Percentiles rank a stretch among this genome's conserved stretches.
phyloP scores from a whole-genome alignment of 345 rosid species.

The Durio zibethinus region DNA sequence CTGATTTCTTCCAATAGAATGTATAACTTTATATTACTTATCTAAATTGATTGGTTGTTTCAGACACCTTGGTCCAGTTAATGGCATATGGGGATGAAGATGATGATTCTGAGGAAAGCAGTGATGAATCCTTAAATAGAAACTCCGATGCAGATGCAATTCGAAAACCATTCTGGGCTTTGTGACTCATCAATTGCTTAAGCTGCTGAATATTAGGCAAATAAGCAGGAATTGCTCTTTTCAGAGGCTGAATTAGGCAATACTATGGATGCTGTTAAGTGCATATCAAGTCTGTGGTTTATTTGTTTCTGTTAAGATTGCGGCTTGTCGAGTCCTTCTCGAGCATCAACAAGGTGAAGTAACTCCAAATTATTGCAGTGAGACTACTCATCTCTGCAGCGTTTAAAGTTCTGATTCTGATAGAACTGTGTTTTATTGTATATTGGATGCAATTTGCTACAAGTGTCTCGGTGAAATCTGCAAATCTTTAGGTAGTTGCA shows the following conservation, averaged over 20 bases:
- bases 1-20: neutral
- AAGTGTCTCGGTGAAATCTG: neutral
- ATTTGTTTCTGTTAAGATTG: neutral
- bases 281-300: neutral
- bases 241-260: neutral
- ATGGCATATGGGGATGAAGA: constrained; percentile 83
- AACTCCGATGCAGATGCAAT: constrained; percentile 17
- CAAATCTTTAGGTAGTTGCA: neutral
- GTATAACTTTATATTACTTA: neutral
- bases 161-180: constrained; percentile 70
- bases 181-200: constrained; percentile 19
- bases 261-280: neutral
- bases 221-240: too few species aligned
- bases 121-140: constrained; percentile 23
- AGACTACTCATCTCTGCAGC: neutral
- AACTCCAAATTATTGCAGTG: neutral
- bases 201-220: neutral
- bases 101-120: constrained; percentile 41
- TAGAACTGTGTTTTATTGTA: neutral
- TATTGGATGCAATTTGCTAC: neutral
- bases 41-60: constrained; percentile 19
- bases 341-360: neutral
- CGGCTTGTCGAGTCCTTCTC: too few species aligned
- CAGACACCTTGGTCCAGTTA: constrained; percentile 80
- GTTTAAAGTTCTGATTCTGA: neutral